Percentiles rank a stretch among this genome's conserved stretches.
phyloP scores from a whole-genome alignment of 2,329 filamentous ascomycete species.

The Fusarium sp. region DNA sequence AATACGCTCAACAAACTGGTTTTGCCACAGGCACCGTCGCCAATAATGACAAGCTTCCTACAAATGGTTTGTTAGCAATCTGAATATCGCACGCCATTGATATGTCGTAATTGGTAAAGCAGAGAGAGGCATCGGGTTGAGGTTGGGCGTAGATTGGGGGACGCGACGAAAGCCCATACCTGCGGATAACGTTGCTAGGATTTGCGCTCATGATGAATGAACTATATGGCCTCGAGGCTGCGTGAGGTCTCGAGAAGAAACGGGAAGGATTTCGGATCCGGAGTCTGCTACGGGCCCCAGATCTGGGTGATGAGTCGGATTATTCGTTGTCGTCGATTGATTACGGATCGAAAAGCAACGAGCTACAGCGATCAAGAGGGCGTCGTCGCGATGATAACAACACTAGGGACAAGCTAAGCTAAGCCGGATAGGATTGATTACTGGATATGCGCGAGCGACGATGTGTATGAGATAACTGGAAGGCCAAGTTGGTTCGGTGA shows the following conservation, averaged over 20 bases:
- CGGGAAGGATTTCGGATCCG: constrained; percentile 33
- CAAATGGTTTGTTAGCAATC: constrained; percentile 30
- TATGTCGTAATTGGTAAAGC: neutral
- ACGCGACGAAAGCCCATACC: constrained; percentile 62
- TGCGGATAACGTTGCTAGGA: constrained; percentile 72
- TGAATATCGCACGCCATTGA: neutral
- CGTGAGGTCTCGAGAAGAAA: constrained; percentile 28
- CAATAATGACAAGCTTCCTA: constrained; percentile 97
- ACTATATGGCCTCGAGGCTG: constrained; percentile 30
- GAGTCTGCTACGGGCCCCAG: constrained; percentile 40
- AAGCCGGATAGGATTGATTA: constrained; percentile 15
- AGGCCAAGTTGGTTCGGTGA: constrained; percentile 20
- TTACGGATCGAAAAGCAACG: constrained; percentile 20
- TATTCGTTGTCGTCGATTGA: constrained; percentile 37
- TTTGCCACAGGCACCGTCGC: constrained; percentile 97
- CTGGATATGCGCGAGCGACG: constrained; percentile 6
- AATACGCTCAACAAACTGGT: constrained; percentile 98
- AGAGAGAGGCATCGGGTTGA: constrained; percentile 3
- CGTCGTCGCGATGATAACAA: constrained; percentile 36
- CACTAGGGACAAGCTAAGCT: constrained; percentile 14
- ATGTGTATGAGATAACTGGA: constrained; percentile 12
- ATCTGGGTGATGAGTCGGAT: constrained; percentile 33
- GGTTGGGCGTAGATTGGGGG: constrained; percentile 3
- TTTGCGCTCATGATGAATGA: constrained; percentile 59
- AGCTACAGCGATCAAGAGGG: constrained; percentile 31